Percentiles rank a stretch among this genome's conserved stretches.
These are phyloP conservation scores for Groenewaldozyma sp. DNA, from an alignment of 1,139 yeast species.

Conservation along the genomic window DNA sequence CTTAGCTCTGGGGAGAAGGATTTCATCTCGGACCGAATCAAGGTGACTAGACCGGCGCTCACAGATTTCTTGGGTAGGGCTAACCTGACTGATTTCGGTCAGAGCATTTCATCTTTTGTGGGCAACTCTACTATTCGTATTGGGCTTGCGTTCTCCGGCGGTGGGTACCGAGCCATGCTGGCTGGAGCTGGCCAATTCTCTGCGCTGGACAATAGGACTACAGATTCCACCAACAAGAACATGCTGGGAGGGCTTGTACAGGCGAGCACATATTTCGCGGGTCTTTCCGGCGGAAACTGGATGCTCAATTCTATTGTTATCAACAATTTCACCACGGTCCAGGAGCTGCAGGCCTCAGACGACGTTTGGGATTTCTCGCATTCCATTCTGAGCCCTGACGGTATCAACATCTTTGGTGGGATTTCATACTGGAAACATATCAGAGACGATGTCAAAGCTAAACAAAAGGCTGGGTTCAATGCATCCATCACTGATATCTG, in stretches of 20 bases:
- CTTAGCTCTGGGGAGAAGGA: conserved; percentile 17
- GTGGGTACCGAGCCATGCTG: conserved; percentile 88
- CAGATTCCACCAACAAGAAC: conserved; percentile 34
- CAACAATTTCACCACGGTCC: conserved; percentile 75
- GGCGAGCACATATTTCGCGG: conserved; percentile 69
- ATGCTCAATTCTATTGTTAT: conserved; percentile 71
- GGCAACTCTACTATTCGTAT: conserved; percentile 40
- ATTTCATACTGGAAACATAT: conserved; percentile 48
- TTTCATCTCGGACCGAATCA: conserved; percentile 36
- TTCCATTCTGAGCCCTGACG: conserved; percentile 60
- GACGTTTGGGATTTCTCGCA: conserved; percentile 69
- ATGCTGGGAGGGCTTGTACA: conserved; percentile 73
- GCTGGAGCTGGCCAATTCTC: conserved; percentile 81
- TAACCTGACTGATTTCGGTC: conserved; percentile 49
- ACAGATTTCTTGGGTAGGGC: conserved; percentile 48
- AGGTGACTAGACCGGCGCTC: conserved; percentile 44
- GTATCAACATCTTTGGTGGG: conserved; percentile 59
- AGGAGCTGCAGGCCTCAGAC: conserved; percentile 44
- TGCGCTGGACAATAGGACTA: conserved; percentile 70
- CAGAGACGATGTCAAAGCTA: conserved; percentile 45
- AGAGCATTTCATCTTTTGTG: conserved; percentile 36
- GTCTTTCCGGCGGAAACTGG: conserved; percentile 89
- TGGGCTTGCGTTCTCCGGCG: conserved; percentile 81
- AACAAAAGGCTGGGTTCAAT: conserved; percentile 69
- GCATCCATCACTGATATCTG: conserved; percentile 80